phyloP scores from a whole-genome alignment of 2,329 filamentous ascomycete genomes.

The Stagonosporopsis chrysanthemi region DNA sequence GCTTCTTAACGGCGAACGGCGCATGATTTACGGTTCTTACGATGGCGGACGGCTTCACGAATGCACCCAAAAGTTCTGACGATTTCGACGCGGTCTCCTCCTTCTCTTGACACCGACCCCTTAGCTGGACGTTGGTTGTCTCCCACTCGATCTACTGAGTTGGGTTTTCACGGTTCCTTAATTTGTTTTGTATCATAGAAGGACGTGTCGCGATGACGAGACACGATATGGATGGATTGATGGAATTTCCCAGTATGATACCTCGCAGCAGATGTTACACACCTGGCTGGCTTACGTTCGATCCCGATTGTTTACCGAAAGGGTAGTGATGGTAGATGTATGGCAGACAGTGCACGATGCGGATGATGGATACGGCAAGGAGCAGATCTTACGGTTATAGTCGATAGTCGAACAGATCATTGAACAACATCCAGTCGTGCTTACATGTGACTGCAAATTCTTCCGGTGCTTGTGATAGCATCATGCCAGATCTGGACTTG shows the following conservation, averaged over 20 bases:
- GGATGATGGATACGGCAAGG: constrained; percentile 13
- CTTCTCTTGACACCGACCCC: constrained; percentile 33
- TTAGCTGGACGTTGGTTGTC: constrained; percentile 39
- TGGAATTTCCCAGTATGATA: constrained; percentile 39
- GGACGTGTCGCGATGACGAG: constrained; percentile 35
- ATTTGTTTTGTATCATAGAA: constrained; percentile 47
- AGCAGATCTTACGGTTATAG: constrained; percentile 29
- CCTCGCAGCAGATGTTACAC: constrained; percentile 34
- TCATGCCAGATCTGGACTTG: too few relatives aligned
- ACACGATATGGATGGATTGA: constrained; percentile 35
- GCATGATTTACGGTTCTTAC: constrained; percentile 41
- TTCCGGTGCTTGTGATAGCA: too few relatives aligned
- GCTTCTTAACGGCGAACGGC: constrained; percentile 47
- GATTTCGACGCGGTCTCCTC: constrained; percentile 36
- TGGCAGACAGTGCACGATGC: constrained; percentile 29
- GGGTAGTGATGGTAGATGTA: constrained; percentile 32
- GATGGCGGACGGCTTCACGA: constrained; percentile 45
- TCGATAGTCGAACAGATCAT: constrained; percentile 25
- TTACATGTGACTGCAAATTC: background rate
- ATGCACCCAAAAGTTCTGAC: constrained; percentile 48
- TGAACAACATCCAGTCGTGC: constrained; percentile 7
- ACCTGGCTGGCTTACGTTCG: constrained; percentile 30
- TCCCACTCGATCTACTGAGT: constrained; percentile 25
- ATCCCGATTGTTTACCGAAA: constrained; percentile 27
- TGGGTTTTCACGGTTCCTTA: constrained; percentile 33